phyloP scores from a whole-genome alignment of 176 grass and related monocot species.

The Zea luxurians region DNA sequence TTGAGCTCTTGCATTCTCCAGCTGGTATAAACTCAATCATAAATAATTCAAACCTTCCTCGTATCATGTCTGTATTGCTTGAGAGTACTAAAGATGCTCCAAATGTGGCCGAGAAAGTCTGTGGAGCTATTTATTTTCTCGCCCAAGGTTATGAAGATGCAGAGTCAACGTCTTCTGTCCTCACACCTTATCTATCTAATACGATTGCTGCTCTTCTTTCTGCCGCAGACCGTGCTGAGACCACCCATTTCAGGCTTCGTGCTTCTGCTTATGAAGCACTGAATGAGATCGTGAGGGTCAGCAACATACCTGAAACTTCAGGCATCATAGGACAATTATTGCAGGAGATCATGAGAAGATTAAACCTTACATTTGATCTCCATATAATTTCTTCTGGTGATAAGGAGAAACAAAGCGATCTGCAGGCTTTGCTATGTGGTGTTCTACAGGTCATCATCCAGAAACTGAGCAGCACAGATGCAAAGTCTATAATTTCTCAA shows the following conservation, averaged over 20 bases:
- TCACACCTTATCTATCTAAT: constrained; percentile 82
- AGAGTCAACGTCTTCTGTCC: constrained; percentile 52
- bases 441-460: constrained; percentile 90
- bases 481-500: constrained; percentile 66
- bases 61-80: constrained; percentile 71
- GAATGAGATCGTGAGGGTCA: constrained; percentile 90
- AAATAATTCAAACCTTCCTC: constrained; percentile 73
- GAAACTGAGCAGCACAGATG: constrained; percentile 74
- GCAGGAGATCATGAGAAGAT: constrained; percentile 72
- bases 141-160: constrained; percentile 79
- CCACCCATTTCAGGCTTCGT: constrained; percentile 65
- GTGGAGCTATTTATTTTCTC: constrained; percentile 87
- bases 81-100: constrained; percentile 84
- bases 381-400: constrained; percentile 67
- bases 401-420: constrained; percentile 69
- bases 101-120: constrained; percentile 88
- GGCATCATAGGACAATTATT: constrained; percentile 56
- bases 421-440: constrained; percentile 86
- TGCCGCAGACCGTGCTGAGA: constrained; percentile 74
- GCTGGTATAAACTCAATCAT: constrained; percentile 65
- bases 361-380: constrained; percentile 69
- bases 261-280: constrained; percentile 86
- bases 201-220: constrained; percentile 70
- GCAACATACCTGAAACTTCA: constrained; percentile 61
- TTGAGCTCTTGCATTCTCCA: constrained; percentile 81